Evolutionary conservation across 345 rosid genomes (phyloP).

Genomic region (Brassica incana): DNA sequence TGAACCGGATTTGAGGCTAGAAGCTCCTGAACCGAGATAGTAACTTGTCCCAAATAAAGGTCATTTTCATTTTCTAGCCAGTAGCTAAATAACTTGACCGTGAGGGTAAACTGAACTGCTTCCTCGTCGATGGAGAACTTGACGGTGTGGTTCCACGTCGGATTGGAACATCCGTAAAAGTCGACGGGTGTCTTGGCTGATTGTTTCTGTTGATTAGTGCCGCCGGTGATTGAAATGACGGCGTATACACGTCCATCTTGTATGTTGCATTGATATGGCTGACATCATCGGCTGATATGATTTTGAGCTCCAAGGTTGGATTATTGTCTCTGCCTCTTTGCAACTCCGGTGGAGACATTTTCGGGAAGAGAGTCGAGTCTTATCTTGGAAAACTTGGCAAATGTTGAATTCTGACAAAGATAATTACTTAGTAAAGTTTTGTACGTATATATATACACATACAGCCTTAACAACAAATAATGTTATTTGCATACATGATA

Average conservation of each 20-base stretch:
- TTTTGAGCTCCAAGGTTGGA: constrained; percentile 53
- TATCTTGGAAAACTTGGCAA: background rate
- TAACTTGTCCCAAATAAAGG: constrained; percentile 54
- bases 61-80: constrained; percentile 55
- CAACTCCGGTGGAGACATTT: background rate
- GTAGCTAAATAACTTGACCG: constrained; percentile 42
- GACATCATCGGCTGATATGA: constrained; percentile 50
- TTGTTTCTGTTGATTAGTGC: constrained; percentile 33
- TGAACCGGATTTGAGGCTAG: constrained; percentile 17
- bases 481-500: no score
- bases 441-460: background rate
- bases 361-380: background rate
- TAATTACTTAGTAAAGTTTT: background rate
- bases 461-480: background rate
- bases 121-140: constrained; percentile 52
- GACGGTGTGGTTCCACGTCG: constrained; percentile 62
- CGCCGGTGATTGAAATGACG: constrained; percentile 51
- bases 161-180: constrained; percentile 47
- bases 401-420: background rate
- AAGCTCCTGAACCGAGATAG: constrained; percentile 61
- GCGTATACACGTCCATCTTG: constrained; percentile 65
- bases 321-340: constrained; percentile 17
- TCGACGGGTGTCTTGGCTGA: constrained; percentile 46
- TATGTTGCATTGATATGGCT: constrained; percentile 43
- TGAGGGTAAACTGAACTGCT: constrained; percentile 39